Conservation (phyloP, 805 yeast species). For the Lachancea thermotolerans region DNA sequence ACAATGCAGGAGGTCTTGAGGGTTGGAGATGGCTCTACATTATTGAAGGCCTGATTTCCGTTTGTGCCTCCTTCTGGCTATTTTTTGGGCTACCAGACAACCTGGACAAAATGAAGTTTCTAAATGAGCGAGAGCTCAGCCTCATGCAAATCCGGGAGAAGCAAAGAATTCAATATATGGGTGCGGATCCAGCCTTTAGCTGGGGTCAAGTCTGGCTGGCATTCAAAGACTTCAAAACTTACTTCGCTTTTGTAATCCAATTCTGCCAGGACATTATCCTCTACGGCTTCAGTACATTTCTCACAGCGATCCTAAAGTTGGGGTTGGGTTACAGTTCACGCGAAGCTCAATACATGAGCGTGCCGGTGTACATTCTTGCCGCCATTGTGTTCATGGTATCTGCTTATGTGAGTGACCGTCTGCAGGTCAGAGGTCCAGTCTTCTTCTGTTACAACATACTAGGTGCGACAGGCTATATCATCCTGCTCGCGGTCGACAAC, state of each 20-base stretch:
- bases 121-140: constrained; percentile 28
- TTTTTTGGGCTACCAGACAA: constrained; percentile 33
- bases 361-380: constrained; percentile 35
- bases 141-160: constrained; percentile 25
- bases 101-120: constrained; percentile 27
- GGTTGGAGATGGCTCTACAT: constrained; percentile 38
- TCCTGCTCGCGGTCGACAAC: constrained; percentile 26
- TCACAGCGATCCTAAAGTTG: constrained; percentile 34
- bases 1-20: constrained; percentile 23
- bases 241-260: constrained; percentile 34
- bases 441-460: constrained; percentile 22
- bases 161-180: constrained; percentile 27
- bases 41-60: constrained; percentile 36
- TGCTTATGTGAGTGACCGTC: constrained; percentile 28
- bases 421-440: constrained; percentile 29
- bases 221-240: constrained; percentile 33
- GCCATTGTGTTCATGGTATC: constrained; percentile 25
- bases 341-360: constrained; percentile 36
- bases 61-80: constrained; percentile 22
- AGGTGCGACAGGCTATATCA: constrained; percentile 31
- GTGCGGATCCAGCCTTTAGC: constrained; percentile 21
- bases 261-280: constrained; percentile 39
- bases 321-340: constrained; percentile 19
- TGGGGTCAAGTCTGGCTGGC: constrained; percentile 31
- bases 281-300: constrained; percentile 39